Percentiles rank a stretch among this genome's conserved stretches.
phyloP scores from a whole-genome alignment of 345 rosid genomes.

The Geranium brycei region DNA sequence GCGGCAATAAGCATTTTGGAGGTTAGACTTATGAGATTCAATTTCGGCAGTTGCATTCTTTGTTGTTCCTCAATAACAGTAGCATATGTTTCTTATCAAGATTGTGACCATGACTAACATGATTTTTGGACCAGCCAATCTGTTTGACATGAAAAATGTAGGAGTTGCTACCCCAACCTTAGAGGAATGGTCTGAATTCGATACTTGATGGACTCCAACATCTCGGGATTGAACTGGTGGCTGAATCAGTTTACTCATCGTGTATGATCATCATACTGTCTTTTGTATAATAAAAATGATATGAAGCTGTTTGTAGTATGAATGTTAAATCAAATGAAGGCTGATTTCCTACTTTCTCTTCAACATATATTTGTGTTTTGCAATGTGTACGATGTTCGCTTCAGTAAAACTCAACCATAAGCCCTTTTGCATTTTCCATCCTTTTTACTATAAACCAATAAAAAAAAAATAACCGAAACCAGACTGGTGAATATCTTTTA shows the following conservation, averaged over 20 bases:
- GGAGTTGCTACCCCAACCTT: conserved; percentile 51
- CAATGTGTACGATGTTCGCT: background rate
- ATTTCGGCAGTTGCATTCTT: no score
- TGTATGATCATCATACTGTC: background rate
- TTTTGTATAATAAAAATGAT: no score
- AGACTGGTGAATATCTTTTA: no score
- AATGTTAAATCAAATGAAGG: background rate
- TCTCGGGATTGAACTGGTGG: background rate
- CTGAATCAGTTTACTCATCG: background rate
- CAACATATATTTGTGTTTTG: background rate
- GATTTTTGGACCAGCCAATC: conserved; percentile 37
- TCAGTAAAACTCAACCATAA: background rate
- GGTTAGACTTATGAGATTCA: no score
- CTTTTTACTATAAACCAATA: no score
- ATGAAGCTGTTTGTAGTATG: background rate
- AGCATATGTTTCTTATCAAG: background rate
- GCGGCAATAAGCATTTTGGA: no score
- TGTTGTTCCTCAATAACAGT: no score
- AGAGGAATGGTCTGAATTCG: conserved; percentile 45
- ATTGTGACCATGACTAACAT: conserved; percentile 1
- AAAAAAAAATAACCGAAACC: no score
- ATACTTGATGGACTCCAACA: conserved; percentile 10
- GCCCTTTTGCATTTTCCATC: background rate
- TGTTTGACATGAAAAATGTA: conserved; percentile 64
- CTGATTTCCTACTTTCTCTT: background rate